A percentile compares a stretch with the other conserved stretches of the same genome.
These are phyloP conservation scores for Cladochytrium tenue DNA, from an alignment of 371 early-diverging fungal genomes.

Conservation along the genomic window DNA sequence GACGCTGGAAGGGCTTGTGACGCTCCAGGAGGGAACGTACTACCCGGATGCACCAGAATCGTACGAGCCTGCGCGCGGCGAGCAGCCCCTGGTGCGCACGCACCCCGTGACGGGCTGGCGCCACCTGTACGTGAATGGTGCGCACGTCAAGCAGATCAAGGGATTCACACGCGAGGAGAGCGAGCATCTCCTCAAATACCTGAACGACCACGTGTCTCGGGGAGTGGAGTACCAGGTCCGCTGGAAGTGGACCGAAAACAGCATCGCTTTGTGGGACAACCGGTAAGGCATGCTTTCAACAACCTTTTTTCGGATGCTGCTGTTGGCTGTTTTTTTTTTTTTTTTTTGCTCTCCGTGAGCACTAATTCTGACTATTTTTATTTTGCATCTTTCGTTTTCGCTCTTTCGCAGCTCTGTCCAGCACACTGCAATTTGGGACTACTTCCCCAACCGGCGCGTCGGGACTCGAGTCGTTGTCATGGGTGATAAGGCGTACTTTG, in stretches of 20 bases:
- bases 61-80: slow-evolving; percentile 3
- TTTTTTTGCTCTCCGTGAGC: too few relatives aligned
- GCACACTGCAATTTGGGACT: slow-evolving; percentile 59
- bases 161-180: slow-evolving; percentile 49
- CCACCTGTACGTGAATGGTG: slow-evolving; percentile 55
- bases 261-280: background rate
- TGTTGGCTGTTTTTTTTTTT: too few relatives aligned
- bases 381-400: background rate
- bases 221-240: background rate
- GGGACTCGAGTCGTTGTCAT: slow-evolving; percentile 57
- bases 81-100: slow-evolving; percentile 52
- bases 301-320: too few relatives aligned
- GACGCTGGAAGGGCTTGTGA: slow-evolving; percentile 55
- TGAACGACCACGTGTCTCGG: background rate
- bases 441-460: slow-evolving; percentile 44
- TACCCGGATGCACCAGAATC: slow-evolving; percentile 6
- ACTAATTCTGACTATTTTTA: background rate
- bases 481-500: slow-evolving; percentile 12
- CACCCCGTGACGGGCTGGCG: slow-evolving; percentile 70
- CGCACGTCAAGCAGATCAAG: slow-evolving; percentile 54
- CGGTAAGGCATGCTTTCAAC: too few relatives aligned
- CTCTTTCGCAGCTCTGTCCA: slow-evolving; percentile 6
- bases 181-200: background rate
- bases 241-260: background rate
- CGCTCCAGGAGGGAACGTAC: slow-evolving; percentile 37